phyloP scores from a whole-genome alignment of 768 basidiomycete species.

The Paxillus rubicundulus region DNA sequence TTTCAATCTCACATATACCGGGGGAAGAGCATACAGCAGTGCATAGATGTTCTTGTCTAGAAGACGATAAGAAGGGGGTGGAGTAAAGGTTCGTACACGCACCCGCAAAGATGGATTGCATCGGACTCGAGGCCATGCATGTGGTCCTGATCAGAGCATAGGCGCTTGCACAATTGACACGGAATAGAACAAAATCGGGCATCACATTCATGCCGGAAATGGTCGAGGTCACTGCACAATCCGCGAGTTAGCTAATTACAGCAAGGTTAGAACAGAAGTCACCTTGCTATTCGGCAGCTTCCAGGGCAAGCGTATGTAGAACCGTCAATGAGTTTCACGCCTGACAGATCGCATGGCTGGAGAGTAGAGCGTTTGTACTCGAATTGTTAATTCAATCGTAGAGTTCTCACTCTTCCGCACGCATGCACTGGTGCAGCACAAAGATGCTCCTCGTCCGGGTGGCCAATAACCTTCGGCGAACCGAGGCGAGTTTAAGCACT shows the following conservation, averaged over 20 bases:
- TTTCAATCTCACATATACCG: too few relatives aligned
- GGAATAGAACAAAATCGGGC: conserved; percentile 45
- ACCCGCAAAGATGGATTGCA: conserved; percentile 55
- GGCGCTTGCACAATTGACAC: too few relatives aligned
- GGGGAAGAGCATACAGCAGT: too few relatives aligned
- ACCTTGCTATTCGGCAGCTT: conserved; percentile 41
- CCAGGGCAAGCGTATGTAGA: conserved; percentile 36
- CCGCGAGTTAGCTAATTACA: too few relatives aligned
- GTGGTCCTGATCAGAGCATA: too few relatives aligned
- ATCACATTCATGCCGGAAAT: conserved; percentile 46
- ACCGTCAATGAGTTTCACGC: conserved; percentile 23
- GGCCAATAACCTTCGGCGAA: too few relatives aligned
- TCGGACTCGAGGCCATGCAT: too few relatives aligned
- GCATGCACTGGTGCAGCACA: conserved; percentile 48
- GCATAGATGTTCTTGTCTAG: conserved; percentile 54
- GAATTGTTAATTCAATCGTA: too few relatives aligned
- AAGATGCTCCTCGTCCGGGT: too few relatives aligned
- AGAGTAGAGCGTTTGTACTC: too few relatives aligned
- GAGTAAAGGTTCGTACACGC: conserved; percentile 39
- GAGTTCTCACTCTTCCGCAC: conserved; percentile 55
- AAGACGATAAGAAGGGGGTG: neutral
- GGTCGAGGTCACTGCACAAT: conserved; percentile 43
- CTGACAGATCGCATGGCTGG: conserved; percentile 30
- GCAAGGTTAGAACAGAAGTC: neutral
- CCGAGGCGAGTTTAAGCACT: too few relatives aligned